A percentile compares a stretch with the other conserved stretches of the same genome.
Conservation (phyloP, 1,284 basidiomycete species). For the Sporisorium graminicola region DNA sequence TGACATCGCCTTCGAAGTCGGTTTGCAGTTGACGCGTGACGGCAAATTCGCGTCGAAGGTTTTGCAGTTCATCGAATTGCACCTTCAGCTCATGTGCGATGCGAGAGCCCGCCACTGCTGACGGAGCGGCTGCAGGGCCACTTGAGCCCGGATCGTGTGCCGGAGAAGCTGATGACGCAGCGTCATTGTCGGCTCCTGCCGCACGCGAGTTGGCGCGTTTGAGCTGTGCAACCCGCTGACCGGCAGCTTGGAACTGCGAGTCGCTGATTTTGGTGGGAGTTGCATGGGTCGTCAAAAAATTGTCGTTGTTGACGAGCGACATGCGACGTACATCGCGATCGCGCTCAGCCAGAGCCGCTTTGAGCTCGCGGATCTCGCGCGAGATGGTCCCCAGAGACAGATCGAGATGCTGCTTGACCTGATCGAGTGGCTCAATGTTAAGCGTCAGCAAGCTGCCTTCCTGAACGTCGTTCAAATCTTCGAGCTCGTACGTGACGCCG, state of each 20-base stretch:
- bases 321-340: slow-evolving; percentile 46
- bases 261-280: slow-evolving; percentile 60
- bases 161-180: not conserved
- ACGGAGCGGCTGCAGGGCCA: slow-evolving; percentile 3
- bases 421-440: slow-evolving; percentile 96
- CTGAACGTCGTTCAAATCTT: slow-evolving; percentile 92
- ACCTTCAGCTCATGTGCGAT: slow-evolving; percentile 79
- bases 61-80: slow-evolving; percentile 94
- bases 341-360: slow-evolving; percentile 74
- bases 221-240: slow-evolving; percentile 61
- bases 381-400: slow-evolving; percentile 85
- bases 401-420: slow-evolving; percentile 98
- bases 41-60: slow-evolving; percentile 89
- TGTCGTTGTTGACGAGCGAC: slow-evolving; percentile 34
- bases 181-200: slow-evolving; percentile 19
- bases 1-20: slow-evolving; percentile 90
- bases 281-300: slow-evolving; percentile 21
- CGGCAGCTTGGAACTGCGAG: slow-evolving; percentile 64
- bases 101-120: slow-evolving; percentile 35
- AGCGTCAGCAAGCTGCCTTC: slow-evolving; percentile 88
- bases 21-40: slow-evolving; percentile 93
- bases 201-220: slow-evolving; percentile 52
- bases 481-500: slow-evolving; percentile 93
- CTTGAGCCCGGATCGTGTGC: not conserved
- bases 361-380: slow-evolving; percentile 91